A percentile compares a stretch with the other conserved stretches of the same genome.
These are phyloP conservation scores for Boletus rubescentipes DNA, from an alignment of 768 basidiomycete species.

Conservation along the genomic window DNA sequence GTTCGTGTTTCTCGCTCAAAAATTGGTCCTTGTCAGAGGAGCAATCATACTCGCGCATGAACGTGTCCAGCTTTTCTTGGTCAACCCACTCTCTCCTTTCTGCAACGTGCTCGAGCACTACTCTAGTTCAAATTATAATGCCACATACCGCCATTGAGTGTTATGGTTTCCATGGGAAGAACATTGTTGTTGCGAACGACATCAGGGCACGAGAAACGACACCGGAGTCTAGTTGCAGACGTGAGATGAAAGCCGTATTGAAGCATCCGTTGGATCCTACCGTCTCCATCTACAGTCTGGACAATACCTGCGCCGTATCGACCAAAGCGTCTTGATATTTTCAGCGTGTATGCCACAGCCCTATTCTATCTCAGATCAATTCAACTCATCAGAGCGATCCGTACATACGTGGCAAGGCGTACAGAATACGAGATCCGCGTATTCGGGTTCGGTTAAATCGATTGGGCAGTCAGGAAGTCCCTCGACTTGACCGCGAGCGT, in stretches of 20 bases:
- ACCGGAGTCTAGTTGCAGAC: background rate
- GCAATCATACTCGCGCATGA: background rate
- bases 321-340: slow-evolving; percentile 10
- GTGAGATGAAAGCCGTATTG: background rate
- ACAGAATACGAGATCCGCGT: slow-evolving; percentile 40
- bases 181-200: background rate
- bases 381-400: background rate
- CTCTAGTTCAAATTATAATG: background rate
- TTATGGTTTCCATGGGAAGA: background rate
- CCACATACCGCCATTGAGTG: background rate
- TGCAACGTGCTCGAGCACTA: background rate
- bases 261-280: background rate
- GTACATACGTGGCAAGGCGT: slow-evolving; percentile 21
- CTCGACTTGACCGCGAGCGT: slow-evolving; percentile 29
- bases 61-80: background rate
- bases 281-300: background rate
- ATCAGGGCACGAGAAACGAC: background rate
- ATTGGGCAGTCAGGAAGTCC: slow-evolving; percentile 33
- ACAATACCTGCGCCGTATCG: slow-evolving; percentile 9
- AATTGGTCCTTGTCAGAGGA: background rate
- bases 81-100: background rate
- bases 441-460: slow-evolving; percentile 38
- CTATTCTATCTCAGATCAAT: background rate
- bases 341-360: slow-evolving; percentile 7
- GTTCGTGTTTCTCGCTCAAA: background rate